A percentile compares a stretch with the other conserved stretches of the same genome.
phyloP scores from a whole-genome alignment of 2,329 filamentous ascomycete species.

The Fusarium buxicola region DNA sequence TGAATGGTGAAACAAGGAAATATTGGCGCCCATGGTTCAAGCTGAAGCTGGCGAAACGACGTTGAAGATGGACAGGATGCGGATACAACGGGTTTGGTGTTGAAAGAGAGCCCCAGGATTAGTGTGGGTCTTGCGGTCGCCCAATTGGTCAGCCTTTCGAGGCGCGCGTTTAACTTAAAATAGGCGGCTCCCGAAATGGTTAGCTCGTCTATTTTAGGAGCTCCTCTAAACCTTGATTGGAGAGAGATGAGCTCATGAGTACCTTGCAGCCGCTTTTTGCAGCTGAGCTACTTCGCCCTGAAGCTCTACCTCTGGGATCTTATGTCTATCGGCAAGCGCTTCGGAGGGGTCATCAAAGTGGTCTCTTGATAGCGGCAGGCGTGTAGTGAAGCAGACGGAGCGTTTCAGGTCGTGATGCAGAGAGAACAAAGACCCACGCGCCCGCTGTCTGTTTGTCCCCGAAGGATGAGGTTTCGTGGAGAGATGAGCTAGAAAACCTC shows the following conservation, averaged over 20 bases:
- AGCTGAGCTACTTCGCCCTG: conserved; percentile 24
- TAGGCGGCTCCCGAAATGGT: conserved; percentile 31
- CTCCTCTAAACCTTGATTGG: conserved; percentile 24
- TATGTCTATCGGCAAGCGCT: conserved; percentile 31
- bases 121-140: conserved; percentile 21
- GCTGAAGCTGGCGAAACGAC: neutral
- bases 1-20: neutral
- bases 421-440: conserved; percentile 1
- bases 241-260: neutral
- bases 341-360: conserved; percentile 8
- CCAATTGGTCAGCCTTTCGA: conserved; percentile 37
- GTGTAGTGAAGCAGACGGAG: conserved; percentile 37
- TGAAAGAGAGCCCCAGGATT: conserved; percentile 21
- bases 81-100: conserved; percentile 29
- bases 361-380: conserved; percentile 21
- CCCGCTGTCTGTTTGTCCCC: neutral
- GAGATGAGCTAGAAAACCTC: too few species aligned
- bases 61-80: neutral
- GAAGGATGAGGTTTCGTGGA: too few species aligned
- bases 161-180: conserved; percentile 45
- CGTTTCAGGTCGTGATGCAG: conserved; percentile 37
- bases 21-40: neutral
- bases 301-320: neutral
- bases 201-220: conserved; percentile 44
- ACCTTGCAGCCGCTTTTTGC: conserved; percentile 12